Conservation (phyloP, 495 filamentous ascomycete species). For the Aspergillus carlsbadensis region DNA sequence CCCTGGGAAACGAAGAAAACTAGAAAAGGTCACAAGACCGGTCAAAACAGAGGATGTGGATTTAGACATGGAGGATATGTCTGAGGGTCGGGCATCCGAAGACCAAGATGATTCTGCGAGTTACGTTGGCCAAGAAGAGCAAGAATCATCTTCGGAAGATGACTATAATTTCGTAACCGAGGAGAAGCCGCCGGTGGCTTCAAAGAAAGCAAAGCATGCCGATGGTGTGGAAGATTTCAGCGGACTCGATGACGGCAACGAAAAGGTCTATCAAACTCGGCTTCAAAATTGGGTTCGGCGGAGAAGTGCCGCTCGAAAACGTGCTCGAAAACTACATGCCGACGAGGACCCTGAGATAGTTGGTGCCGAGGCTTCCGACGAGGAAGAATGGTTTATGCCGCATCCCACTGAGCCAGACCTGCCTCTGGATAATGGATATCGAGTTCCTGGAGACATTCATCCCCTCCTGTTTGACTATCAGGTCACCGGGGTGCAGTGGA, state of each 20-base stretch:
- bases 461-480: slow-evolving; percentile 93
- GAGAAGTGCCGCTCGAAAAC: slow-evolving; percentile 63
- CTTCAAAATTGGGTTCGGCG: slow-evolving; percentile 70
- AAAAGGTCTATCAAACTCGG: slow-evolving; percentile 75
- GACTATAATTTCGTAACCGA: slow-evolving; percentile 37
- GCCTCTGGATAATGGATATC: slow-evolving; percentile 69
- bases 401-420: slow-evolving; percentile 78
- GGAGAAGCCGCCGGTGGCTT: slow-evolving; percentile 30
- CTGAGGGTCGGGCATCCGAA: slow-evolving; percentile 40
- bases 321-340: slow-evolving; percentile 28
- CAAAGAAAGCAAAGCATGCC: slow-evolving; percentile 38
- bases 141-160: slow-evolving; percentile 30
- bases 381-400: slow-evolving; percentile 78
- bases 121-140: slow-evolving; percentile 37
- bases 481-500: slow-evolving; percentile 92
- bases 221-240: slow-evolving; percentile 65
- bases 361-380: slow-evolving; percentile 16
- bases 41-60: slow-evolving; percentile 13
- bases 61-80: slow-evolving; percentile 30
- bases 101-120: slow-evolving; percentile 44
- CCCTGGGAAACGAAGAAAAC: slow-evolving; percentile 42
- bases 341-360: slow-evolving; percentile 23
- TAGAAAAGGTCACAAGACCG: slow-evolving; percentile 18
- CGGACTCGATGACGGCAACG: slow-evolving; percentile 88
- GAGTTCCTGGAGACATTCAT: slow-evolving; percentile 86